Evolutionary conservation across 129 eudicot species (phyloP).

Genomic region (Dittrichia graveolens): DNA sequence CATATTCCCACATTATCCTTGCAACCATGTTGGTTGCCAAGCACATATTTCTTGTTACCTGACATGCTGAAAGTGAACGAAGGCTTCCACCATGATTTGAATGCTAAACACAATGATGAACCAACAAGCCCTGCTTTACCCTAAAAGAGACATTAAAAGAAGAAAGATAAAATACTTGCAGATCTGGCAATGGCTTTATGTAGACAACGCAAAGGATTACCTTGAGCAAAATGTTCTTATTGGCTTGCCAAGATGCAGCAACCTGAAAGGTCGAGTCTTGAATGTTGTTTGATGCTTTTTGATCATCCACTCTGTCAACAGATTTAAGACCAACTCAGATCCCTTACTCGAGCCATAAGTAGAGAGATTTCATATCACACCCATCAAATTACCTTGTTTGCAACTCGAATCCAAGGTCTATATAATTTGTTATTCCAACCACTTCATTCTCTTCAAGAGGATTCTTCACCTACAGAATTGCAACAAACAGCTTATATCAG

Average conservation of each 20-base stretch:
- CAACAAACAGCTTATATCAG: conserved; percentile 21
- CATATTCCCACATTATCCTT: background rate
- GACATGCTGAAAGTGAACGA: conserved; percentile 76
- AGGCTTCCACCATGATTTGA: conserved; percentile 96
- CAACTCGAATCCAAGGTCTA: conserved; percentile 85
- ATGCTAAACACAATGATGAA: conserved; percentile 75
- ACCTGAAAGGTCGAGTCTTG: conserved; percentile 74
- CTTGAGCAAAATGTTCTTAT: conserved; percentile 79
- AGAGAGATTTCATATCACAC: background rate
- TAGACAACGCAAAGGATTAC: conserved; percentile 25
- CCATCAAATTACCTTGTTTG: conserved; percentile 56
- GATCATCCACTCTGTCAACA: conserved; percentile 50
- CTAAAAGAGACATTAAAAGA: conserved; percentile 31
- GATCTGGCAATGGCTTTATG: background rate
- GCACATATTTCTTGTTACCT: conserved; percentile 42
- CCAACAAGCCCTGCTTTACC: conserved; percentile 76
- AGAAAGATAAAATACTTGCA: background rate
- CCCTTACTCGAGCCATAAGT: background rate
- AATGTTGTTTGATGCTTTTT: conserved; percentile 43
- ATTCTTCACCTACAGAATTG: conserved; percentile 59
- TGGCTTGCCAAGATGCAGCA: conserved; percentile 97
- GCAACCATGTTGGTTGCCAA: background rate
- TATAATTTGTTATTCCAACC: conserved; percentile 81
- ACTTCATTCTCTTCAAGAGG: conserved; percentile 66
- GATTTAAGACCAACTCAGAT: conserved; percentile 22